Base-by-base conservation (phyloP, 2,329 filamentous ascomycete genomes). In the Penicillium sp. region DNA sequence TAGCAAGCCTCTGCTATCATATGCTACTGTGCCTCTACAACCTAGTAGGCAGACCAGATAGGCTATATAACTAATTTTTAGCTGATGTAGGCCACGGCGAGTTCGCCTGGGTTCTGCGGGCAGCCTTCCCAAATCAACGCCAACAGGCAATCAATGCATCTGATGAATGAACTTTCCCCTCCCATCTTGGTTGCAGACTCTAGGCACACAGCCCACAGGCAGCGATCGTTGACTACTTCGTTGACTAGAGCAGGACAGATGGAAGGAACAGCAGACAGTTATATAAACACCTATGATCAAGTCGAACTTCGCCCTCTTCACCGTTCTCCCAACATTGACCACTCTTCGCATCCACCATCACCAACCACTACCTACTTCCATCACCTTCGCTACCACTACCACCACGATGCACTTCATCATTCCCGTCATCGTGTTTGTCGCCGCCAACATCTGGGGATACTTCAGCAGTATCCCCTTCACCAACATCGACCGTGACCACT, bases 381-480 rank as follows among this genome's bases (percentile, higher is more conserved):
- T 22, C 22, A 22, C 22, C 22, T 22, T 22, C 22, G 4, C 4
- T 22, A 22, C n/a, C 25, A n/a, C 37, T 25, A 2, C 42, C 22
- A 54, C 51, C 43, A 59, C 7, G n/a, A 70, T 67, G 67, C 61
- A 65, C 17, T 41, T 65, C 31, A 39, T 60, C 15, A 56, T 67
- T 20, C 59, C 68, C 5, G 28, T 59, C 11, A 25, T 63, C 5
- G 54, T 66, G 22, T 66, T 67, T 22, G 10, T 69, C 11, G 55
- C 57, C 6, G 54, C 63, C 35, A 68, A 63, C 38, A 48, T 71
- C 28, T 66, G 67, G 52, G 65, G 67, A 4, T 49, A 61, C 12
- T 69, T 60, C 34, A 49, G 57, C n/a, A 59, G 55, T 14, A 60
- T 70, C 39, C 68, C 68, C 0, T 62, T 64, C 38, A 69, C 65